phyloP scores from a whole-genome alignment of 371 early-diverging fungal species.

The Capillidium heterosporum region DNA sequence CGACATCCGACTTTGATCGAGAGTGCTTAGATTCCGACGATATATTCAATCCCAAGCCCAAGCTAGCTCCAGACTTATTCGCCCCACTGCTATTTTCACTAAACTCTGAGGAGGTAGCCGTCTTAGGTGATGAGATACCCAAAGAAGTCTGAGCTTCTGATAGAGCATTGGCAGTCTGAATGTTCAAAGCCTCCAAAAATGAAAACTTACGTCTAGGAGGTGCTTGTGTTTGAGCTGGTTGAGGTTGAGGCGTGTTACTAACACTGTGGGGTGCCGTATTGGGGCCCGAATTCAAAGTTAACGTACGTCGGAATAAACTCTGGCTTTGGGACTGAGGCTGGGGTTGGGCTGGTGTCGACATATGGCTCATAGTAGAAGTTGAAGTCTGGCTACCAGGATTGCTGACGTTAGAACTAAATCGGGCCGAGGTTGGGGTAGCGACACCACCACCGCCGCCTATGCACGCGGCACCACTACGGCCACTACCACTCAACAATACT shows the following conservation, averaged over 20 bases:
- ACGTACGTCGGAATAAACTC: neutral
- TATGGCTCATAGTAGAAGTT: neutral
- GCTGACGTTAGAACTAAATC: neutral
- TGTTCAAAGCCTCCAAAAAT: neutral
- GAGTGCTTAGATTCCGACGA: neutral
- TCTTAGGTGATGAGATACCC: neutral
- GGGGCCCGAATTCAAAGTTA: neutral
- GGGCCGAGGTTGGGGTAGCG: neutral
- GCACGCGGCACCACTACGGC: neutral
- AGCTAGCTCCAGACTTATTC: too few species aligned
- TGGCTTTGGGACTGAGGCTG: neutral
- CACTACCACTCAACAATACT: neutral
- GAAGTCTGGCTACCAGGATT: neutral
- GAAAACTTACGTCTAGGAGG: neutral
- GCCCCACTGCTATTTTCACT: neutral
- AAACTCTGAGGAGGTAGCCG: neutral
- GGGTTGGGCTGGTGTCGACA: neutral
- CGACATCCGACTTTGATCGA: constrained; percentile 6
- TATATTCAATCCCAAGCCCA: too few species aligned
- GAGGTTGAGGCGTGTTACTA: neutral
- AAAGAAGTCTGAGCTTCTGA: neutral
- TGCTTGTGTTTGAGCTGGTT: neutral
- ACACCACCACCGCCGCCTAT: neutral
- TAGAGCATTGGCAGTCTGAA: too few species aligned
- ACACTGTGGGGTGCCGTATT: neutral